These are phyloP conservation scores for Brachypodium distachyon DNA, from an alignment of 202 grass and related monocot genomes.

Conservation along the genomic window DNA sequence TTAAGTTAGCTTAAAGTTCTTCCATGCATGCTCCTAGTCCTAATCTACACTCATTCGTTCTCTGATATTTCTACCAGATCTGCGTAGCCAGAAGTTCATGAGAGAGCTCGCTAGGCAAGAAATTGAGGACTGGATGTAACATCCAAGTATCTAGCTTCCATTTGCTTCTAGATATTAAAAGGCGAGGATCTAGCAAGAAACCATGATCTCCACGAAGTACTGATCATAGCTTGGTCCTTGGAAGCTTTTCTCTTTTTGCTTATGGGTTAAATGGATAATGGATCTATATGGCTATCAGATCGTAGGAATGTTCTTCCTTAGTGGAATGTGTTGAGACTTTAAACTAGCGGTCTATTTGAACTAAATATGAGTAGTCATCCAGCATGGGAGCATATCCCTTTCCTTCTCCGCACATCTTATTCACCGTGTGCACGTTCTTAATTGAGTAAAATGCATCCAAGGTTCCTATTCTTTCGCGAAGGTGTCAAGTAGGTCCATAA, in stretches of 20 bases:
- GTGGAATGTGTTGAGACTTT: not conserved
- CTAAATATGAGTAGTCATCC: too few species aligned
- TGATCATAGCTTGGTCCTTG: not conserved
- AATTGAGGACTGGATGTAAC: not conserved
- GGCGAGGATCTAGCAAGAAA: not conserved
- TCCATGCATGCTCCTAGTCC: not conserved
- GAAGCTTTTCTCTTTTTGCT: not conserved
- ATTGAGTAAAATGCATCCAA: too few species aligned
- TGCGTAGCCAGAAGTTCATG: not conserved
- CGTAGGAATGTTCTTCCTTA: not conserved
- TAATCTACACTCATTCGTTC: not conserved
- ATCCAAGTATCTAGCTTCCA: too few species aligned
- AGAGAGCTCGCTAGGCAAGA: constrained; percentile 1
- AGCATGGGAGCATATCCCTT: too few species aligned
- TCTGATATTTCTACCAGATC: not conserved
- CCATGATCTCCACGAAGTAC: not conserved
- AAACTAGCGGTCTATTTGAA: too few species aligned
- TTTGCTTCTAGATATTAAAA: not conserved
- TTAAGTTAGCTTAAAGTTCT: not conserved
- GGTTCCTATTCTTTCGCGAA: too few species aligned
- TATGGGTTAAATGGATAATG: not conserved
- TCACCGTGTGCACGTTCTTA: too few species aligned
- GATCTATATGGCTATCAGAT: not conserved
- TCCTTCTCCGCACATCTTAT: too few species aligned
- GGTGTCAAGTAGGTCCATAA: too few species aligned